Evolutionary conservation across 768 basidiomycete species (phyloP).

Genomic region (Leucosporidium yakuticum): DNA sequence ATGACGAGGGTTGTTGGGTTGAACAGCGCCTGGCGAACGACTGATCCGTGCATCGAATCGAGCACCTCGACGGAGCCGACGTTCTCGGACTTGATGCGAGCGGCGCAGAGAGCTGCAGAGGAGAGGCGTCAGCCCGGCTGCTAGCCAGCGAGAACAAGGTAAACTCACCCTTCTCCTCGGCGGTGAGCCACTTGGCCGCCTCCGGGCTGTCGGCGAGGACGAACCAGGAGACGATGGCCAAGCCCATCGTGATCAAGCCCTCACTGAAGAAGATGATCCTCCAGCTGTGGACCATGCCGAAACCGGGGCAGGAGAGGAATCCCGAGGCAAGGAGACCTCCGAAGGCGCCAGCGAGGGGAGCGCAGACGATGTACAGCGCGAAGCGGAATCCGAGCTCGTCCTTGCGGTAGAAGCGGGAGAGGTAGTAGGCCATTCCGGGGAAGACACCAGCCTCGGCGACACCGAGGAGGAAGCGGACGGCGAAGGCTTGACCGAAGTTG

Average conservation of each 20-base stretch:
- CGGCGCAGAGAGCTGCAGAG: conserved; percentile 12
- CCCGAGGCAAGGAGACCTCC: conserved; percentile 38
- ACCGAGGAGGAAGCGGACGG: conserved; percentile 27
- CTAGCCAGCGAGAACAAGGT: neutral
- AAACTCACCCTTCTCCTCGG: conserved; percentile 26
- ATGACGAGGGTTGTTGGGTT: conserved; percentile 24
- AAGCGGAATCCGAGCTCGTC: conserved; percentile 36
- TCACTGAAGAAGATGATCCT: conserved; percentile 25
- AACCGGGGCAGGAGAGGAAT: conserved; percentile 13
- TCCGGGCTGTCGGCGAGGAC: conserved; percentile 22
- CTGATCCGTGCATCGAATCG: conserved; percentile 25
- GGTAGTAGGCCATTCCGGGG: conserved; percentile 29
- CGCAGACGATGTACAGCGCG: conserved; percentile 34
- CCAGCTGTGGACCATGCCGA: neutral
- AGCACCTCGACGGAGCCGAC: conserved; percentile 32
- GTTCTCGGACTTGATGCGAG: conserved; percentile 38
- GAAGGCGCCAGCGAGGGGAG: conserved; percentile 36
- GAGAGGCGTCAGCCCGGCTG: neutral
- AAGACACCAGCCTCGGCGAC: conserved; percentile 24
- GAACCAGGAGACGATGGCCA: conserved; percentile 26
- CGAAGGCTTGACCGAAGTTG: conserved; percentile 13
- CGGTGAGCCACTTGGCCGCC: conserved; percentile 32
- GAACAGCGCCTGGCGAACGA: conserved; percentile 5
- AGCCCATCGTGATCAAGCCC: conserved; percentile 29
- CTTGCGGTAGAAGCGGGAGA: conserved; percentile 25